Evolutionary conservation across 2,329 filamentous ascomycete species (phyloP).

Genomic region (Allantophomopsis lycopodina): DNA sequence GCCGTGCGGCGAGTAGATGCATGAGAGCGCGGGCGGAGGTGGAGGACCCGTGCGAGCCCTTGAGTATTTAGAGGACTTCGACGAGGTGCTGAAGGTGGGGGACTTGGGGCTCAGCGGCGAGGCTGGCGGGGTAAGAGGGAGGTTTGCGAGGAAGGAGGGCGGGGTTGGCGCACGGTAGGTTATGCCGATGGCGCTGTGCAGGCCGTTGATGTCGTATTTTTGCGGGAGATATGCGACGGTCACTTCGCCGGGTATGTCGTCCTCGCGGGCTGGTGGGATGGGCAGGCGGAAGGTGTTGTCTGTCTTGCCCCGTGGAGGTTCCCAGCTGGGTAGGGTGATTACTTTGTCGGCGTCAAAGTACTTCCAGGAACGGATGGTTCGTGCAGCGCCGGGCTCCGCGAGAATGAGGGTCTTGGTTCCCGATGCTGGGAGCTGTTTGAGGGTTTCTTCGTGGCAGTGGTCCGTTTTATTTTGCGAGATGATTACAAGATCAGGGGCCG

Average conservation of each 20-base stretch:
- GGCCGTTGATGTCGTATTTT: conserved; percentile 41
- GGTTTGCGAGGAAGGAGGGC: conserved; percentile 9
- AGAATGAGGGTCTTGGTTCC: conserved; percentile 46
- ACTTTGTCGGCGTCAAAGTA: conserved; percentile 44
- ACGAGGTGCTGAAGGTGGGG: neutral
- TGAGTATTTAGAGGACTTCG: conserved; percentile 13
- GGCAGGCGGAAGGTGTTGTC: conserved; percentile 26
- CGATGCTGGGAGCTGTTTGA: conserved; percentile 44
- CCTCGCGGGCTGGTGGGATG: conserved; percentile 35
- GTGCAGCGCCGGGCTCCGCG: conserved; percentile 50
- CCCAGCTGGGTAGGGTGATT: conserved; percentile 30
- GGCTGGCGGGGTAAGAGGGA: conserved; percentile 1
- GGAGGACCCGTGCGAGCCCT: conserved; percentile 2
- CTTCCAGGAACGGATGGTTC: conserved; percentile 52
- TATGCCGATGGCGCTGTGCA: conserved; percentile 57
- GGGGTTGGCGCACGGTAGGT: conserved; percentile 48
- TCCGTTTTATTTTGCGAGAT: conserved; percentile 51
- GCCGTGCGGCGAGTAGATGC: conserved; percentile 54
- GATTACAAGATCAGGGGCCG: conserved; percentile 39
- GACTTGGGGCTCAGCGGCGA: neutral
- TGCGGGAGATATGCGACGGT: conserved; percentile 54
- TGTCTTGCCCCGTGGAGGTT: conserved; percentile 19
- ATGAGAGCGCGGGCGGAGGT: conserved; percentile 31
- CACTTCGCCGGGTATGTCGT: conserved; percentile 49
- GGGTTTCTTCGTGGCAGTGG: conserved; percentile 56